Conservation (phyloP, 148 eudicot genomes). For the Rhododendron ovatum region DNA sequence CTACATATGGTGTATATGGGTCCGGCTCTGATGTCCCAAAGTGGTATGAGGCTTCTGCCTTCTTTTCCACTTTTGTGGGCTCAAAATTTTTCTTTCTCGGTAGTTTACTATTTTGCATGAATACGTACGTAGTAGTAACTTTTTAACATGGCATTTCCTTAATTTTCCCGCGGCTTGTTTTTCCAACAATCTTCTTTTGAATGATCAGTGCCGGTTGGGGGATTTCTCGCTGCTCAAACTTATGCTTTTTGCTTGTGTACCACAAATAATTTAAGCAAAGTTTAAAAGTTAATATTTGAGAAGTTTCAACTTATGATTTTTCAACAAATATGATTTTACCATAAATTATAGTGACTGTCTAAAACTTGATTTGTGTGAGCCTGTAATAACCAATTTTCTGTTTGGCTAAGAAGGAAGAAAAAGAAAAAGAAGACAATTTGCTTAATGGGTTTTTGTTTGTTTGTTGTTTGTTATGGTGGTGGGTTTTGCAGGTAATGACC, state of each 20-base stretch:
- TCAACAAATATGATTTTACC: not conserved
- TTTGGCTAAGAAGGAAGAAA: not conserved
- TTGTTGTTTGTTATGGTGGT: not conserved
- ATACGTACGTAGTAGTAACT: not conserved
- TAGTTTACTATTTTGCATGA: not conserved
- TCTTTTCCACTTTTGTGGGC: too few species aligned
- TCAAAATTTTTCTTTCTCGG: not conserved
- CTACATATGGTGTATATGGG: not conserved
- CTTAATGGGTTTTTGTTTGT: not conserved
- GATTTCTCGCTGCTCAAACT: not conserved
- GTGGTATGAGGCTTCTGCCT: too few species aligned
- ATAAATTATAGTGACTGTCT: not conserved
- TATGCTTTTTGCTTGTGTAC: not conserved
- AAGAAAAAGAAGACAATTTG: not conserved
- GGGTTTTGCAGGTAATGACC: constrained; percentile 41
- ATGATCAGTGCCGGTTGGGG: not conserved
- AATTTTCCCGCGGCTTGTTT: not conserved
- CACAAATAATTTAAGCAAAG: not conserved
- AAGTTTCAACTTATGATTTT: not conserved
- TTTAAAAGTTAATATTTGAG: not conserved
- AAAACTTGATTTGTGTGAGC: not conserved
- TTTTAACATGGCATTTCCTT: not conserved
- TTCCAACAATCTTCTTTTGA: not conserved
- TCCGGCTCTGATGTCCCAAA: too few species aligned
- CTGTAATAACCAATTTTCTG: not conserved